These are phyloP conservation scores for Decorospora gaudefroyi DNA, from an alignment of 2,329 filamentous ascomycete genomes.

Conservation along the genomic window DNA sequence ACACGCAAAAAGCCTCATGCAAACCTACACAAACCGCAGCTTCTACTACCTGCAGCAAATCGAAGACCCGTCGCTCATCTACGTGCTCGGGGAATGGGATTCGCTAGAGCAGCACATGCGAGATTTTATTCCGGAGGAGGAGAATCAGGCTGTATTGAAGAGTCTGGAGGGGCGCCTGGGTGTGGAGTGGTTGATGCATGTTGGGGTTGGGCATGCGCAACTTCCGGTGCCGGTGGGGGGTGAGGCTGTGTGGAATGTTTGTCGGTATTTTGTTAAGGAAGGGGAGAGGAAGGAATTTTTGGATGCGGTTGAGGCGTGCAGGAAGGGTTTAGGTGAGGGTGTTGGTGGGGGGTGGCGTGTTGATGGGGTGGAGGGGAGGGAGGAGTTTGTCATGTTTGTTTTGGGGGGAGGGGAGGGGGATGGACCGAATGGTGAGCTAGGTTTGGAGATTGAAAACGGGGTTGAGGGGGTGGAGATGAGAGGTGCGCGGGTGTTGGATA, in stretches of 20 bases:
- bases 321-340: too few species aligned
- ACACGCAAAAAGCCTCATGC: conserved; percentile 47
- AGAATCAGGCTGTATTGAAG: conserved; percentile 50
- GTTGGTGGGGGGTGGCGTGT: too few species aligned
- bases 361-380: too few species aligned
- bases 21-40: conserved; percentile 42
- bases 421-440: too few species aligned
- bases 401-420: too few species aligned
- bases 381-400: too few species aligned
- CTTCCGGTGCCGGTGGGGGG: conserved; percentile 33
- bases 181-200: conserved; percentile 53
- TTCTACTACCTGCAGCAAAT: conserved; percentile 51
- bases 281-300: conserved; percentile 34
- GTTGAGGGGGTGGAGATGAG: too few species aligned
- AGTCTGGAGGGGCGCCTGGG: conserved; percentile 46
- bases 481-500: too few species aligned
- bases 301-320: conserved; percentile 27
- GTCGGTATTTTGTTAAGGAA: conserved; percentile 41
- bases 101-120: conserved; percentile 50
- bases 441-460: too few species aligned
- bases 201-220: conserved; percentile 45
- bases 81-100: conserved; percentile 55
- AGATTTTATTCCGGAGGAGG: conserved; percentile 50
- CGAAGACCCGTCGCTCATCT: conserved; percentile 51
- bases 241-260: conserved; percentile 37